Conservation (phyloP, 768 basidiomycete species). For the Imleria badia region DNA sequence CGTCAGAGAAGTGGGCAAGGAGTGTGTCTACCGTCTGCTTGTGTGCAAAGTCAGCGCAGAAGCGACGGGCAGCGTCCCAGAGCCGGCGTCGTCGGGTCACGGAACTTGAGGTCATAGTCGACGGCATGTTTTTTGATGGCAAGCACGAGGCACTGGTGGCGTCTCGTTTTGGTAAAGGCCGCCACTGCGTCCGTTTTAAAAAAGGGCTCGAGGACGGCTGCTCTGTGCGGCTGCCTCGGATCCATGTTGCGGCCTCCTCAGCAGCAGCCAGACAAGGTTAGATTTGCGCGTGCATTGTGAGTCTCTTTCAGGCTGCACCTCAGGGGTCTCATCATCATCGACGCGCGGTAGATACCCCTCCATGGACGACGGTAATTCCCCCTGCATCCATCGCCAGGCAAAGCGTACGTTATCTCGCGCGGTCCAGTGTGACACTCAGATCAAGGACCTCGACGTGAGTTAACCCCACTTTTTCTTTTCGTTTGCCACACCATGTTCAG, state of each 20-base stretch:
- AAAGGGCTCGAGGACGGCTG: no score
- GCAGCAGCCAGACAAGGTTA: not conserved
- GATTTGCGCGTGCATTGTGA: slow-evolving; percentile 10
- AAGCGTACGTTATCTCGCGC: slow-evolving; percentile 48
- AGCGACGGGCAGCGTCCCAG: slow-evolving; percentile 42
- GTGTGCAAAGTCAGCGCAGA: slow-evolving; percentile 54
- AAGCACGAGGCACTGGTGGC: not conserved
- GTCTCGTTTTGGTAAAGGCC: not conserved
- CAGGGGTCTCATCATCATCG: slow-evolving; percentile 16
- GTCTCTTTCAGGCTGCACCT: not conserved
- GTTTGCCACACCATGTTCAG: not conserved
- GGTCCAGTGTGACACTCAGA: slow-evolving; percentile 50
- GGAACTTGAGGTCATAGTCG: not conserved
- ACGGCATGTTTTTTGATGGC: not conserved
- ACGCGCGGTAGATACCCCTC: slow-evolving; percentile 4
- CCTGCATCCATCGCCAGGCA: slow-evolving; percentile 42
- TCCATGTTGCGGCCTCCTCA: not conserved
- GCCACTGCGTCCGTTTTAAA: not conserved
- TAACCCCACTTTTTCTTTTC: not conserved
- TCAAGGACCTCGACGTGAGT: slow-evolving; percentile 61
- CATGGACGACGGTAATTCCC: slow-evolving; percentile 6
- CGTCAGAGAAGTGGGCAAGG: slow-evolving; percentile 51
- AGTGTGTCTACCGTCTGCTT: slow-evolving; percentile 43
- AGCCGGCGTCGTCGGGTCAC: slow-evolving; percentile 29
- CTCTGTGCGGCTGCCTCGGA: not conserved